Conservation (phyloP, 2,329 filamentous ascomycete genomes). For the Cytospora piceae region DNA sequence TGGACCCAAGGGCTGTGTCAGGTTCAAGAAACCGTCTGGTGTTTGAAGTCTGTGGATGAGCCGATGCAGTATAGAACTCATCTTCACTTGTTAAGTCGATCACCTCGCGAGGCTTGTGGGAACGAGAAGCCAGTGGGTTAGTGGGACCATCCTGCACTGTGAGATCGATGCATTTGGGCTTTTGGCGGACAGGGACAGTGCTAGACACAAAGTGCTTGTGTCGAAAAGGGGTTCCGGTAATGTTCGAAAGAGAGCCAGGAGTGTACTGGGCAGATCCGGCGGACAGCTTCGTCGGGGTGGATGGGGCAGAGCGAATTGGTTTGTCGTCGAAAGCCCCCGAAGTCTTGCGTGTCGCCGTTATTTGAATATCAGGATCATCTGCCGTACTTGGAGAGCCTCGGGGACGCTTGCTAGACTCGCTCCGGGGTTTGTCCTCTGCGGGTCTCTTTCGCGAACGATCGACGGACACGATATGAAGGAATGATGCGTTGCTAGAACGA, state of each 20-base stretch:
- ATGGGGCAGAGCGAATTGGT: not conserved
- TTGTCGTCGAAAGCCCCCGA: not conserved
- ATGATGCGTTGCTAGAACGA: not conserved
- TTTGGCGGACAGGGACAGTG: not conserved
- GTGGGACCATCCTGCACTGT: not conserved
- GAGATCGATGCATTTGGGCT: not conserved
- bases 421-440: not conserved
- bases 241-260: not conserved
- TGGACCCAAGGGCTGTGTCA: too few relatives aligned
- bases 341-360: not conserved
- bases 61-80: too few relatives aligned
- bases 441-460: not conserved
- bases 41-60: too few relatives aligned
- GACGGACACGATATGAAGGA: too few relatives aligned
- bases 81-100: too few relatives aligned
- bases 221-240: not conserved
- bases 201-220: not conserved
- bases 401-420: not conserved
- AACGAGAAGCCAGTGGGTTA: not conserved
- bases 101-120: not conserved
- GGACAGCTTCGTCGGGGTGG: not conserved
- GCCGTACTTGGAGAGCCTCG: not conserved
- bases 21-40: too few relatives aligned
- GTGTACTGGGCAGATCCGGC: not conserved
- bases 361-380: not conserved